Evolutionary conservation across 1,284 basidiomycete species (phyloP).

Genomic region (Melampsora americana): DNA sequence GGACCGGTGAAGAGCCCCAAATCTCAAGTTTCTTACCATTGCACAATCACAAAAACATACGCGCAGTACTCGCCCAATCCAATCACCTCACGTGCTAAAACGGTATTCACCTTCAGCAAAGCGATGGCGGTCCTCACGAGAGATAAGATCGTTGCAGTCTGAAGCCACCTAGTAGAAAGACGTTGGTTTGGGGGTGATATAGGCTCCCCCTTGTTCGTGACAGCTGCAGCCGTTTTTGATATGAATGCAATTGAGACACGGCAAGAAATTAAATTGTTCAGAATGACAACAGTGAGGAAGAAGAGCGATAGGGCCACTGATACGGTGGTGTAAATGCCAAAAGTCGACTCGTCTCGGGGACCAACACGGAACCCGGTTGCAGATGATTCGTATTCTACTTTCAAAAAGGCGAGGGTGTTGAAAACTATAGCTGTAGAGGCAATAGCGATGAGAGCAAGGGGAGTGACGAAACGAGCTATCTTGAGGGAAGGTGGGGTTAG

Average conservation of each 20-base stretch:
- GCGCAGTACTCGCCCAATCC: conserved; percentile 25
- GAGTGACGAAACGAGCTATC: background rate
- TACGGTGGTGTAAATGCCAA: conserved; percentile 17
- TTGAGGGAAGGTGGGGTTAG: conserved; percentile 12
- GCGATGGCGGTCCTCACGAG: conserved; percentile 25
- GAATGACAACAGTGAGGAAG: conserved; percentile 6
- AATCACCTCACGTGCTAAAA: conserved; percentile 22
- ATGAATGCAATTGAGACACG: background rate
- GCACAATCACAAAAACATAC: conserved; percentile 18
- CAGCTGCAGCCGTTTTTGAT: conserved; percentile 6
- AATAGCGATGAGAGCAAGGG: conserved; percentile 5
- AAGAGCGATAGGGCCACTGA: conserved; percentile 18
- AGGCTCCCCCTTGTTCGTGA: background rate
- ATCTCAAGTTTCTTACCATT: conserved; percentile 15
- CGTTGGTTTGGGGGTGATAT: conserved; percentile 4
- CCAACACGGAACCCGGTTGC: conserved; percentile 15
- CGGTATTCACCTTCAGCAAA: conserved; percentile 22
- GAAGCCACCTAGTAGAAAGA: conserved; percentile 18
- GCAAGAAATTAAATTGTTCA: conserved; percentile 18
- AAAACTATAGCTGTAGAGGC: conserved; percentile 23
- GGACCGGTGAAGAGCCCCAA: no score
- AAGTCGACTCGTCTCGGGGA: background rate
- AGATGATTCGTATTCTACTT: conserved; percentile 22
- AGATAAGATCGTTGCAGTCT: conserved; percentile 15
- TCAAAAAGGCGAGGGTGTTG: conserved; percentile 22